A percentile compares a stretch with the other conserved stretches of the same genome.
Conservation (phyloP, 2,329 filamentous ascomycete genomes). For the Pseudofabraea citricarpa region DNA sequence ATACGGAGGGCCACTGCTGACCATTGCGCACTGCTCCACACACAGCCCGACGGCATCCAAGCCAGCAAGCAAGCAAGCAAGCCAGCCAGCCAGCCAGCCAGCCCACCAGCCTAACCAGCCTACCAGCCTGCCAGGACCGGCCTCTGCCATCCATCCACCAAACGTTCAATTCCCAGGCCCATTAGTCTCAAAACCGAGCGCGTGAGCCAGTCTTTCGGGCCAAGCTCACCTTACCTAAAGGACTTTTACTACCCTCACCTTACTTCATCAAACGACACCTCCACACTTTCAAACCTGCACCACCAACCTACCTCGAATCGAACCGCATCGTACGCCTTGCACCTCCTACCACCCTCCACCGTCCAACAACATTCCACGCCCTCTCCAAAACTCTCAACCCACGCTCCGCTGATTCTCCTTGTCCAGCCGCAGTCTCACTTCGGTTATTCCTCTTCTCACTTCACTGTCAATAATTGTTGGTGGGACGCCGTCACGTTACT, state of each 20-base stretch:
- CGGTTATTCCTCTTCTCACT: no score
- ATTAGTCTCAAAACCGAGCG: conserved; percentile 26
- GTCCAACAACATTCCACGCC: conserved; percentile 10
- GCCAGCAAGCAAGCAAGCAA: no score
- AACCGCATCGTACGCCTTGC: conserved; percentile 5
- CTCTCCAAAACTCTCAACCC: conserved; percentile 6
- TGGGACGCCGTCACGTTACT: conserved; percentile 24
- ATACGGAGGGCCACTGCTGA: not conserved
- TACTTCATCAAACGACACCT: conserved; percentile 20
- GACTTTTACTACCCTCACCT: conserved; percentile 14
- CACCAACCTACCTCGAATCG: not conserved
- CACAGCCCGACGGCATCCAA: no score
- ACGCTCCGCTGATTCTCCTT: conserved; percentile 4
- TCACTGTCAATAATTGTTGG: conserved; percentile 15
- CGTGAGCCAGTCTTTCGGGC: conserved; percentile 29
- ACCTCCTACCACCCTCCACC: conserved; percentile 3
- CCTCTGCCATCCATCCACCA: not conserved
- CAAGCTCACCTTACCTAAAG: conserved; percentile 22
- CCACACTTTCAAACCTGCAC: conserved; percentile 14
- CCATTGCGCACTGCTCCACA: not conserved
- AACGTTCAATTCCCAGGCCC: conserved; percentile 4
- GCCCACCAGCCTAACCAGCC: no score
- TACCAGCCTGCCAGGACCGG: not conserved
- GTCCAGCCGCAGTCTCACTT: conserved; percentile 15
- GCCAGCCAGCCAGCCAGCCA: no score